Conservation (phyloP, 495 filamentous ascomycete species). For the Chaetomium fimeti region DNA sequence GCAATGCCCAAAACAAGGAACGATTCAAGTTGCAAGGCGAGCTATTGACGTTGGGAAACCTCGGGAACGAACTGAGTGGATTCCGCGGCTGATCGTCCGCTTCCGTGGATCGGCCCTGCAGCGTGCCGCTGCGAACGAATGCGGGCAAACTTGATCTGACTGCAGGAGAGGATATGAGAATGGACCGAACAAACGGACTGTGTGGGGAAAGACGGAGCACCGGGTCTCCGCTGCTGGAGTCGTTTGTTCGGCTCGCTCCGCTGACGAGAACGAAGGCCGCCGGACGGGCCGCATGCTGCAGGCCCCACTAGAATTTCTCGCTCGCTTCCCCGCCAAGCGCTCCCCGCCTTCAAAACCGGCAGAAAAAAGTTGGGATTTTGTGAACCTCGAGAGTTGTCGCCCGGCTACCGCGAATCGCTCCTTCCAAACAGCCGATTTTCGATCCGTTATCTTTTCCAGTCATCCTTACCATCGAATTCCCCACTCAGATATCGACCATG, state of each 20-base stretch:
- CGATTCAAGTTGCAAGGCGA: not conserved
- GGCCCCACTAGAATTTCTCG: slow-evolving; percentile 5
- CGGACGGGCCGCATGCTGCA: slow-evolving; percentile 24
- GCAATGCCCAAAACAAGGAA: too few relatives aligned
- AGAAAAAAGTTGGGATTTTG: slow-evolving; percentile 12
- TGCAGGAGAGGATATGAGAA: not conserved
- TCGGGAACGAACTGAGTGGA: not conserved
- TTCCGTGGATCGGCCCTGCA: not conserved
- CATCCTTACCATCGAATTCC: not conserved
- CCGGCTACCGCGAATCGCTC: not conserved
- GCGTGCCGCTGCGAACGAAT: not conserved
- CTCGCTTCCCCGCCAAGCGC: slow-evolving; percentile 1
- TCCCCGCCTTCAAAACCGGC: slow-evolving; percentile 16
- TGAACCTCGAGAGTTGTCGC: not conserved
- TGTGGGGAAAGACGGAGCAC: not conserved
- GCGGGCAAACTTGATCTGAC: not conserved
- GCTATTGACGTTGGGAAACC: not conserved
- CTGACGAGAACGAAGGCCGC: slow-evolving; percentile 15
- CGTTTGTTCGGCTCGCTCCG: slow-evolving; percentile 12
- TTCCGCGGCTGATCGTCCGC: not conserved
- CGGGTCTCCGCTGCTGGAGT: not conserved
- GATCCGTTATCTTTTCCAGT: not conserved
- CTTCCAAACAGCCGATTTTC: not conserved
- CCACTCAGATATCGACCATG: slow-evolving; percentile 21
- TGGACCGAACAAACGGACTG: not conserved